Evolutionary conservation across 176 grass and related monocot species (phyloP), one percentile per base, ranked within the genome.

Genomic region (Saccharum officinarum): DNA sequence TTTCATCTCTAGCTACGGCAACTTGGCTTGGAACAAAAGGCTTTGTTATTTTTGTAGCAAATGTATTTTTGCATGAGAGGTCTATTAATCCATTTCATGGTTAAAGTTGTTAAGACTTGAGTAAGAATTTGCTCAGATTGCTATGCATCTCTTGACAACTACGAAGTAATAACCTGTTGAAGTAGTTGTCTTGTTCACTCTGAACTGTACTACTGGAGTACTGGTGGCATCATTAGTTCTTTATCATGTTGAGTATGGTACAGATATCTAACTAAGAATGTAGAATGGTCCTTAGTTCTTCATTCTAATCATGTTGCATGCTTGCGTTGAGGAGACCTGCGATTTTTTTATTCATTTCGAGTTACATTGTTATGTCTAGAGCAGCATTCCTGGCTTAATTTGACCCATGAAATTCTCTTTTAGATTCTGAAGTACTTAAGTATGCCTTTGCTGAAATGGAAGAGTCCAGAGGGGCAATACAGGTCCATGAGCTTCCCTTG

Each of bases 381-480:
- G 23, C 76, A 36, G 22, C 65, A 66, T 86, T 82, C 55, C 6
- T 82, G 66, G 60, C 28, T 44, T 75, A 50, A 42, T 70, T 68
- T 66, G 52, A 78, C 9, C 28, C 33, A 45, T 74, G 45, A 79
- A 71, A 71, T 67, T 81, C 54, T 76, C 76, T 90, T 4, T 8
- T 91, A 98, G 93, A 92, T 89, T 98, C 96, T 54, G 91, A 95
- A 75, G 86, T 98, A 75, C 84, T 98, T 74, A 95, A 95, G 82
- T 98, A 98, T 72, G 91, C 96, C 59, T 98, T 85, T 84, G 93
- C 93, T 69, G 96, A 98, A 86, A 71, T 98, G 74, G 96, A 98
- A 93, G 93, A 94, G 72, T 90, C 88, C 69, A 89, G 82, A 91
- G 96, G 96, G 55, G 93, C 89, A 79, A 94, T 91, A 74, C 93